Percentiles rank a stretch among this genome's conserved stretches.
phyloP scores from a whole-genome alignment of 2,329 filamentous ascomycete species.

The Pseudocercospora macadamiae region DNA sequence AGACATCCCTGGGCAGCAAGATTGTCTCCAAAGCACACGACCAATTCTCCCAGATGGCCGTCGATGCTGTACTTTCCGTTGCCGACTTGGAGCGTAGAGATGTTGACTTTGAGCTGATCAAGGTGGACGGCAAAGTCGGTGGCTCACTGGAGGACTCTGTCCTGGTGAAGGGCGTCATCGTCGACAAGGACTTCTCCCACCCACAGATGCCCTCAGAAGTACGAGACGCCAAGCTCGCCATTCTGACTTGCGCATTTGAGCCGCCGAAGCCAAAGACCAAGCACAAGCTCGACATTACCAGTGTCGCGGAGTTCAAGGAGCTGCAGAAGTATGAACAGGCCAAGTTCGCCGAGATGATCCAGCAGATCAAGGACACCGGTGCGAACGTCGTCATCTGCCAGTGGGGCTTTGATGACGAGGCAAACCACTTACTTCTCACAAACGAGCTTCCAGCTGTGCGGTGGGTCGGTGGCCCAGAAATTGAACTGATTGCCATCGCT shows the following conservation, averaged over 20 bases:
- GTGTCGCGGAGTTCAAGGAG: slow-evolving; percentile 97
- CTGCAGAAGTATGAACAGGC: slow-evolving; percentile 92
- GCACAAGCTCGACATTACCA: slow-evolving; percentile 97
- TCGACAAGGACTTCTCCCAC: slow-evolving; percentile 99
- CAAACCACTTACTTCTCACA: slow-evolving; percentile 94
- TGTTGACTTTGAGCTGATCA: slow-evolving; percentile 98
- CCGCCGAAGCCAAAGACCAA: slow-evolving; percentile 99
- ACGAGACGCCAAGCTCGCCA: slow-evolving; percentile 92
- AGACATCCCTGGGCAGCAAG: slow-evolving; percentile 95
- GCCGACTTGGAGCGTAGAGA: slow-evolving; percentile 95
- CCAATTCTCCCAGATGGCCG: slow-evolving; percentile 95
- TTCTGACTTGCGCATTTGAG: slow-evolving; percentile 96
- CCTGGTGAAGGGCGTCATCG: slow-evolving; percentile 94
- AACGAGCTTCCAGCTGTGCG: slow-evolving; percentile 93
- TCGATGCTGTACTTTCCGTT: slow-evolving; percentile 94
- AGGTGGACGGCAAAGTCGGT: slow-evolving; percentile 97
- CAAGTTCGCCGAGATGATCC: slow-evolving; percentile 98
- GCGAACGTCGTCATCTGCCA: slow-evolving; percentile 98
- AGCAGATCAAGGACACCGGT: slow-evolving; percentile 95
- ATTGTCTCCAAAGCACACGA: slow-evolving; percentile 99
- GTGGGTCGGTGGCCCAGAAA: slow-evolving; percentile 98
- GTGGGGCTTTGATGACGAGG: slow-evolving; percentile 99
- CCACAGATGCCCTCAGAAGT: slow-evolving; percentile 98
- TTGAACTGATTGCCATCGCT: slow-evolving; percentile 96
- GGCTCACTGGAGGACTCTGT: slow-evolving; percentile 90